phyloP scores from a whole-genome alignment of 352 stramenopile genomes.

The Peronospora tabacina region DNA sequence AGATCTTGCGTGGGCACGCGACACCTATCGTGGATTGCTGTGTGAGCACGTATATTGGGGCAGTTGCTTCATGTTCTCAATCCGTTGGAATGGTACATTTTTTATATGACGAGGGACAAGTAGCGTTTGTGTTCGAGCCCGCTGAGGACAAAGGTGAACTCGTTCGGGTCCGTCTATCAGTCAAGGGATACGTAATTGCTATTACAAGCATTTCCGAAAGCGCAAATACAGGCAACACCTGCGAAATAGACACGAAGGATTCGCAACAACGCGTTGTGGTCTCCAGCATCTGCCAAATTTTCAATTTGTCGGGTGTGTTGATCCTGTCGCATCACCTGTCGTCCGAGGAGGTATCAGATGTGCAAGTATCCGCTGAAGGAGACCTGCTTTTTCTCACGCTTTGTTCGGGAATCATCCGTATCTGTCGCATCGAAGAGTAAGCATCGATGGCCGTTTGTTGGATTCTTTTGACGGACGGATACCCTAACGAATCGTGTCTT shows the following conservation, averaged over 20 bases:
- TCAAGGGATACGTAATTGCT: slow-evolving; percentile 57
- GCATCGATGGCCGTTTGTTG: slow-evolving; percentile 4
- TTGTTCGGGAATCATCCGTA: slow-evolving; percentile 33
- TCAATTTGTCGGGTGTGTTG: slow-evolving; percentile 57
- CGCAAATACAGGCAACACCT: background rate
- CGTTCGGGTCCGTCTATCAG: slow-evolving; percentile 40
- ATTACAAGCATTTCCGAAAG: slow-evolving; percentile 24
- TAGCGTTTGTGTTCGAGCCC: slow-evolving; percentile 60
- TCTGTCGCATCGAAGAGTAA: slow-evolving; percentile 80
- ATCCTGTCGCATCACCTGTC: slow-evolving; percentile 44
- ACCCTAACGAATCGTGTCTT: background rate
- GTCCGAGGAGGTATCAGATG: slow-evolving; percentile 35
- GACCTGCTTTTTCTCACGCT: slow-evolving; percentile 69
- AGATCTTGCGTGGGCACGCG: slow-evolving; percentile 57
- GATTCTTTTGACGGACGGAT: background rate
- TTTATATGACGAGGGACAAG: slow-evolving; percentile 60
- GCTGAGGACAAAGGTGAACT: slow-evolving; percentile 22
- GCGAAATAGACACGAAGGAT: slow-evolving; percentile 1
- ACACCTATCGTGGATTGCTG: slow-evolving; percentile 46
- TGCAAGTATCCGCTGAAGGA: slow-evolving; percentile 60
- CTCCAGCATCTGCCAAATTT: slow-evolving; percentile 47
- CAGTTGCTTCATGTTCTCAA: slow-evolving; percentile 58
- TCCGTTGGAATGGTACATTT: slow-evolving; percentile 56
- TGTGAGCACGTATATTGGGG: slow-evolving; percentile 54
- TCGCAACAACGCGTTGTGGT: slow-evolving; percentile 5